These are phyloP conservation scores for Aspergillus flavus DNA, from an alignment of 2,329 filamentous ascomycete species.

Conservation along the genomic window DNA sequence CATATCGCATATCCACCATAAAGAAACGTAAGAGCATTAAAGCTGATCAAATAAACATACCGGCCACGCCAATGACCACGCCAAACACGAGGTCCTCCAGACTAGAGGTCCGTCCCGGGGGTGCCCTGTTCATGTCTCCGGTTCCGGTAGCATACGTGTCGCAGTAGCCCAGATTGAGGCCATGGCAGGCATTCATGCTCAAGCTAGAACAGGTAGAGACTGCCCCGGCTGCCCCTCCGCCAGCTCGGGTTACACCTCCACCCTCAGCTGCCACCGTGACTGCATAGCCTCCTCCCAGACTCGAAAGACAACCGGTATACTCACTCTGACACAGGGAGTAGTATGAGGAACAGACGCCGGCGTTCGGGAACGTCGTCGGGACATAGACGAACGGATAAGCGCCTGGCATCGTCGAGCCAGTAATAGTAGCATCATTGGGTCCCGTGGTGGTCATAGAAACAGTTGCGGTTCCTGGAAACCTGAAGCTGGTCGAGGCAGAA, in stretches of 20 bases:
- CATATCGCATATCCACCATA: slow-evolving; percentile 5
- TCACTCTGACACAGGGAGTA: slow-evolving; percentile 56
- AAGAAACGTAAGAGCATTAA: background rate
- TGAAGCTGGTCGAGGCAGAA: slow-evolving; percentile 33
- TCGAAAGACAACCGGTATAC: slow-evolving; percentile 46
- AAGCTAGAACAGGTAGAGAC: slow-evolving; percentile 50
- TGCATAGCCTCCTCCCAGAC: slow-evolving; percentile 53
- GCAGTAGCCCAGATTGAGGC: slow-evolving; percentile 52
- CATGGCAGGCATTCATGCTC: slow-evolving; percentile 52
- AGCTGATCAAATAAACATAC: slow-evolving; percentile 43
- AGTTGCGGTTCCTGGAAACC: slow-evolving; percentile 37
- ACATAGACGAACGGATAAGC: slow-evolving; percentile 57
- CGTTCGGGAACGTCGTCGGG: slow-evolving; percentile 56
- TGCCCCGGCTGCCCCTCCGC: slow-evolving; percentile 45
- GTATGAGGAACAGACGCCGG: slow-evolving; percentile 55
- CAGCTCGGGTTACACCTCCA: slow-evolving; percentile 53
- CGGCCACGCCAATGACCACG: slow-evolving; percentile 49
- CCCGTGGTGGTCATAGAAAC: slow-evolving; percentile 32
- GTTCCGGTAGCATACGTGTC: slow-evolving; percentile 29
- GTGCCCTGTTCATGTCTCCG: slow-evolving; percentile 30
- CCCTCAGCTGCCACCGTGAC: slow-evolving; percentile 55
- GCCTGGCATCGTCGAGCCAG: slow-evolving; percentile 50
- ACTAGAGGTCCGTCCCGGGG: slow-evolving; percentile 36
- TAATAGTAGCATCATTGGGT: slow-evolving; percentile 26
- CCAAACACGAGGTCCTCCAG: slow-evolving; percentile 48